Evolutionary conservation across 2,329 filamentous ascomycete species (phyloP).

Genomic region (Xylariaceae sp.): DNA sequence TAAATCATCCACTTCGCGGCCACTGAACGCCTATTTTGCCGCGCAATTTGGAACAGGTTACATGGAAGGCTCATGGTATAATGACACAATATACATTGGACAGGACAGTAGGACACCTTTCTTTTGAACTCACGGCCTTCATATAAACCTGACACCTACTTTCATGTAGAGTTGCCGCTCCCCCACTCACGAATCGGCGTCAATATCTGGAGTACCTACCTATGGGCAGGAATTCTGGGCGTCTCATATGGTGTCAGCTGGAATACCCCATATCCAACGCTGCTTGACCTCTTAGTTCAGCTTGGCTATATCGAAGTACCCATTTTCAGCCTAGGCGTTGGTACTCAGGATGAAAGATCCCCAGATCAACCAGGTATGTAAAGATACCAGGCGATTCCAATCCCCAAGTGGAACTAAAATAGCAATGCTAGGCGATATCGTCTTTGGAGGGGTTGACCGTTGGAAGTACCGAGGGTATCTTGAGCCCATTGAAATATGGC

Average conservation of each 20-base stretch:
- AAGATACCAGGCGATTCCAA: neutral
- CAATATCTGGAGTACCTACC: constrained; percentile 45
- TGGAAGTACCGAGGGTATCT: constrained; percentile 50
- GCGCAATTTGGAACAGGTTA: constrained; percentile 45
- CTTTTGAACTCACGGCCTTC: neutral
- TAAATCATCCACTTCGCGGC: constrained; percentile 40
- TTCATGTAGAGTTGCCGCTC: constrained; percentile 40
- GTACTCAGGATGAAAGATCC: constrained; percentile 42
- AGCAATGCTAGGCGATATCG: constrained; percentile 41
- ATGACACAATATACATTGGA: constrained; percentile 43
- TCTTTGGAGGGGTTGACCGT: constrained; percentile 56
- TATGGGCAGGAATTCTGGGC: constrained; percentile 47
- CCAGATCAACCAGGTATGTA: constrained; percentile 34
- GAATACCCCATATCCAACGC: constrained; percentile 45
- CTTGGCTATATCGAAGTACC: constrained; percentile 44
- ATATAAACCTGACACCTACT: neutral
- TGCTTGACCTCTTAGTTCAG: constrained; percentile 45
- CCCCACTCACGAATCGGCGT: constrained; percentile 45
- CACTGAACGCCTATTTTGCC: constrained; percentile 37
- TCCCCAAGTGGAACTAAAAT: neutral
- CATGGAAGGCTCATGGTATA: constrained; percentile 44
- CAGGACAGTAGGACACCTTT: constrained; percentile 31
- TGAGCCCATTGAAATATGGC: constrained; percentile 44
- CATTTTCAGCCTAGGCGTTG: constrained; percentile 47
- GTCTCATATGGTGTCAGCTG: constrained; percentile 46